Conservation (phyloP, 2,329 filamentous ascomycete genomes). For the Dryadomyces quercivorus region DNA sequence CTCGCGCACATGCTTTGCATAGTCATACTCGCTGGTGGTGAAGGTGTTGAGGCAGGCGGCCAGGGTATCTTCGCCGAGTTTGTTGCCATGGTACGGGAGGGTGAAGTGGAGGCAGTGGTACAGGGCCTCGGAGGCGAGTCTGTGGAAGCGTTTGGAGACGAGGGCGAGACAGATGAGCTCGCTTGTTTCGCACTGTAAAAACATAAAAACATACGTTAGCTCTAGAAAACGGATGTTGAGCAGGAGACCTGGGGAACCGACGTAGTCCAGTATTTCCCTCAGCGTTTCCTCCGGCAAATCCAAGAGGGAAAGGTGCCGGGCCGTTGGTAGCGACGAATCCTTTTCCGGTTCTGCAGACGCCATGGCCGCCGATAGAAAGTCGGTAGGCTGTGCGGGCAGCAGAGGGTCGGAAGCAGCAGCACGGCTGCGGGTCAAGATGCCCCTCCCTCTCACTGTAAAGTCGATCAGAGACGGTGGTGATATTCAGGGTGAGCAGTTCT, state of each 20-base stretch:
- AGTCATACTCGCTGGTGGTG: constrained; percentile 51
- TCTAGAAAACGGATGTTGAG: not conserved
- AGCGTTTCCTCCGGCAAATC: constrained; percentile 35
- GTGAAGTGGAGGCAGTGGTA: constrained; percentile 49
- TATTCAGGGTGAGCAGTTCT: not conserved
- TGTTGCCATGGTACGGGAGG: constrained; percentile 47
- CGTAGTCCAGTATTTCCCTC: constrained; percentile 34
- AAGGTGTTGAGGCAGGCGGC: constrained; percentile 49
- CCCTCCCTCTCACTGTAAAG: not conserved
- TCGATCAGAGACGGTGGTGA: not conserved
- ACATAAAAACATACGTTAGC: not conserved
- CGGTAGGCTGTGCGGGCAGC: not conserved
- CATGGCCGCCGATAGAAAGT: not conserved
- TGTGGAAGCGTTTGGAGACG: constrained; percentile 44
- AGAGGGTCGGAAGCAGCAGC: not conserved
- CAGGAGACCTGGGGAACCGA: constrained; percentile 16
- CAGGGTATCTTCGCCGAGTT: constrained; percentile 41
- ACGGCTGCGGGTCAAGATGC: not conserved
- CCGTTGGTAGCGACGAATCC: not conserved
- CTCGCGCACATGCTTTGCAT: constrained; percentile 43
- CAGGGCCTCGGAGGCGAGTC: constrained; percentile 43
- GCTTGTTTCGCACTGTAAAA: constrained; percentile 25
- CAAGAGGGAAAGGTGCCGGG: constrained; percentile 20
- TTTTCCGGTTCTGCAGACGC: not conserved
- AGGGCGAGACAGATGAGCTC: constrained; percentile 47